phyloP scores from a whole-genome alignment of 2,329 filamentous ascomycete genomes.

The Gliomastix tumulicola region DNA sequence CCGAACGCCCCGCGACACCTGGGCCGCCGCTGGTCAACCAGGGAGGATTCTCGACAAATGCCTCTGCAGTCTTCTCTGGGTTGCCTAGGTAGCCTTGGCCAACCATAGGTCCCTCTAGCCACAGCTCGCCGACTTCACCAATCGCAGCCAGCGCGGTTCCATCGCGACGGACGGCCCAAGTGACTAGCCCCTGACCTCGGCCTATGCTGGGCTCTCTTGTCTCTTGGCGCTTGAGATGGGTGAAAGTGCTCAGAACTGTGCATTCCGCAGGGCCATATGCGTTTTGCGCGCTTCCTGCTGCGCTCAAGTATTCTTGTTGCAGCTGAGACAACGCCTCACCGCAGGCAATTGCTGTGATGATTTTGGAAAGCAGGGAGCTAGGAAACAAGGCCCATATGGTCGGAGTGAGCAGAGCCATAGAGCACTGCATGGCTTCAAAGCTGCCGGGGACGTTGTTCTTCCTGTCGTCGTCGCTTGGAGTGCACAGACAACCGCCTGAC shows the following conservation, averaged over 20 bases:
- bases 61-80: slow-evolving; percentile 36
- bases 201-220: slow-evolving; percentile 6
- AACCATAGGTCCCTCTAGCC: slow-evolving; percentile 80
- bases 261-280: slow-evolving; percentile 1
- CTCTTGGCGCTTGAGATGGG: not conserved
- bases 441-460: slow-evolving; percentile 5
- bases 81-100: slow-evolving; percentile 54
- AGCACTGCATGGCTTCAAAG: slow-evolving; percentile 7
- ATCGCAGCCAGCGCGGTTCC: slow-evolving; percentile 13
- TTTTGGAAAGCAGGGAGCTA: not conserved
- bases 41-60: slow-evolving; percentile 51
- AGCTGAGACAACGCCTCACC: slow-evolving; percentile 8
- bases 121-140: slow-evolving; percentile 74
- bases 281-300: slow-evolving; percentile 4
- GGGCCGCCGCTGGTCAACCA: slow-evolving; percentile 22
- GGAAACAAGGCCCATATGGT: slow-evolving; percentile 6
- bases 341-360: slow-evolving; percentile 9
- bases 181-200: slow-evolving; percentile 3
- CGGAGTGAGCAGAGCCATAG: slow-evolving; percentile 6
- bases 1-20: slow-evolving; percentile 28
- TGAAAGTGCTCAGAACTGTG: not conserved
- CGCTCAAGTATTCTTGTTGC: no score
- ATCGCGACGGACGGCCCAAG: slow-evolving; percentile 29
- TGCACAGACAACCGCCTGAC: slow-evolving; percentile 1
- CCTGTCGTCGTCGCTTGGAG: slow-evolving; percentile 9